Conservation (phyloP, 2,329 filamentous ascomycete genomes). For the Pseudogymnoascus sp. region DNA sequence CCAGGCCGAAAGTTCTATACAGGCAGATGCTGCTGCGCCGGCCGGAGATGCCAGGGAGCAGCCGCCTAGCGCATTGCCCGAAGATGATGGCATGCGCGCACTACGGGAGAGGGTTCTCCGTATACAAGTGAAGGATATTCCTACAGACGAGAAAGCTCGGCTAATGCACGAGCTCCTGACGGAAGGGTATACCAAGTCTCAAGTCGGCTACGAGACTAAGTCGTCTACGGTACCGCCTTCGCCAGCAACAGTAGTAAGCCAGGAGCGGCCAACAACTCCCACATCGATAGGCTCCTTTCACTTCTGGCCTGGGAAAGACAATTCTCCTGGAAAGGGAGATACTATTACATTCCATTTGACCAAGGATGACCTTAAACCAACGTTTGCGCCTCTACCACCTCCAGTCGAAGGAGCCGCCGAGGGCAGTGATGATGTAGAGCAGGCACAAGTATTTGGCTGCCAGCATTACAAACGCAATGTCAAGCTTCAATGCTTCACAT, state of each 20-base stretch:
- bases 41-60: background rate
- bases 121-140: conserved; percentile 54
- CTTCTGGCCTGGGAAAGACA: conserved; percentile 38
- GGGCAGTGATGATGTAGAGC: conserved; percentile 15
- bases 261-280: conserved; percentile 35
- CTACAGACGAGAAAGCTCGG: conserved; percentile 57
- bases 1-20: background rate
- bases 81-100: conserved; percentile 68
- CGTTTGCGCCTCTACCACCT: conserved; percentile 47
- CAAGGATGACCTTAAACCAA: conserved; percentile 56
- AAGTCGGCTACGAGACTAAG: conserved; percentile 25
- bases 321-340: conserved; percentile 18
- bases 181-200: conserved; percentile 52
- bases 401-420: conserved; percentile 23
- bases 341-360: conserved; percentile 39
- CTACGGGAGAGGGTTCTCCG: conserved; percentile 59
- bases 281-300: conserved; percentile 46
- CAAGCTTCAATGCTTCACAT: conserved; percentile 87
- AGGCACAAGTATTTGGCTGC: conserved; percentile 58
- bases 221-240: conserved; percentile 18
- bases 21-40: background rate
- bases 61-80: conserved; percentile 38
- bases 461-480: conserved; percentile 92
- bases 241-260: conserved; percentile 25
- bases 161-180: conserved; percentile 64